These are phyloP conservation scores for Hericium alpestre DNA, from an alignment of 768 basidiomycete genomes.

Conservation along the genomic window DNA sequence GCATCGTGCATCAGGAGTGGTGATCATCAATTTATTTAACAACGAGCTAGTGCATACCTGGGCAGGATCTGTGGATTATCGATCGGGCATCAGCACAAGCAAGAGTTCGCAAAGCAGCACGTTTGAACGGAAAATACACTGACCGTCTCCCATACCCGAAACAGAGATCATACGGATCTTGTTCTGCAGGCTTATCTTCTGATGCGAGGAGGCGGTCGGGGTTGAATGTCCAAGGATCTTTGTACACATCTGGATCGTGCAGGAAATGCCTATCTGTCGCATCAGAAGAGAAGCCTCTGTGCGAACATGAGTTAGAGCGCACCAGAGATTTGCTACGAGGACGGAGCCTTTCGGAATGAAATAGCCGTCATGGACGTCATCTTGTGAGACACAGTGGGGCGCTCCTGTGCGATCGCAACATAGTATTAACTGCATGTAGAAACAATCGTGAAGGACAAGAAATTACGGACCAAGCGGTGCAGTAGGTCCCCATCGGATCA, in stretches of 20 bases:
- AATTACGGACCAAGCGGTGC: constrained; percentile 2
- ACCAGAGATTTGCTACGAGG: constrained; percentile 7
- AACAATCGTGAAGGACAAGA: no score
- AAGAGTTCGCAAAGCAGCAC: background rate
- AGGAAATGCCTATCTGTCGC: constrained; percentile 16
- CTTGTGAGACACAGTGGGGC: background rate
- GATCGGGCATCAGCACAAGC: background rate
- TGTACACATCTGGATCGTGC: constrained; percentile 23
- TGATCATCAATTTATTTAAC: background rate
- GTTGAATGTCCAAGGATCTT: constrained; percentile 17
- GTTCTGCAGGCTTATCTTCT: background rate
- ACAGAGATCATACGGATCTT: background rate
- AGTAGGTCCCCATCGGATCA: constrained; percentile 6
- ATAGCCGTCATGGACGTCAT: constrained; percentile 10
- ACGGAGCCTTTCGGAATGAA: constrained; percentile 11
- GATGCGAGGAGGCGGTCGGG: constrained; percentile 1
- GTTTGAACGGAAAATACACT: background rate
- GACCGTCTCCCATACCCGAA: background rate
- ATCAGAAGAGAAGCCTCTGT: background rate
- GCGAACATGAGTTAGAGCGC: background rate
- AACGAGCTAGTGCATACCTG: background rate
- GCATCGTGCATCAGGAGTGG: no score
- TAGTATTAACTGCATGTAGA: background rate
- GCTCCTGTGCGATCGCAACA: background rate
- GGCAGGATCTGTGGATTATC: background rate